These are phyloP conservation scores for Musa balbisiana DNA, from an alignment of 202 grass and related monocot genomes.

Conservation along the genomic window DNA sequence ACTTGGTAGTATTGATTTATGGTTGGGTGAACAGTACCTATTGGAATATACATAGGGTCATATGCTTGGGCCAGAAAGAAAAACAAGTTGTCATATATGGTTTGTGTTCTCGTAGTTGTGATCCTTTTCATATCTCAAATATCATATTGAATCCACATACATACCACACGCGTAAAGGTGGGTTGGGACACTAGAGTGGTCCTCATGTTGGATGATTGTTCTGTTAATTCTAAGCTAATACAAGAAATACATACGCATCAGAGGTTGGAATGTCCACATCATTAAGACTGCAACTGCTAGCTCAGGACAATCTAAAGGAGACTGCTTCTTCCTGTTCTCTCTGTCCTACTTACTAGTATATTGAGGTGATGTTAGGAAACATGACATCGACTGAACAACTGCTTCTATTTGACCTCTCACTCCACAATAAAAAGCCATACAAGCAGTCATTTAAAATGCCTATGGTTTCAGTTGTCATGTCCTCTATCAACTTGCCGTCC, in stretches of 20 bases:
- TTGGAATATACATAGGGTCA: no score
- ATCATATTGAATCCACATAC: no score
- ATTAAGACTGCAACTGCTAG: neutral
- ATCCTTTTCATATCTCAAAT: no score
- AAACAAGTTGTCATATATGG: no score
- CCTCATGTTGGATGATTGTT: neutral
- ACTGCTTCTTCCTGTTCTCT: neutral
- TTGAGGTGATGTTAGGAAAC: neutral
- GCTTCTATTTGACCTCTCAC: no score
- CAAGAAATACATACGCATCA: neutral
- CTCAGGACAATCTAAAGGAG: neutral
- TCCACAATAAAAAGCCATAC: no score
- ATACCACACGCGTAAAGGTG: no score
- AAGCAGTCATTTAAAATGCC: no score
- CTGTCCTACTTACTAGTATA: neutral
- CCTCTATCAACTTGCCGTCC: neutral
- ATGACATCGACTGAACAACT: neutral
- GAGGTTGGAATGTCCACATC: neutral
- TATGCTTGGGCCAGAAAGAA: no score
- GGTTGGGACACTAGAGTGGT: neutral
- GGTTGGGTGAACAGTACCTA: no score
- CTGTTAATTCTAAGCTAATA: neutral
- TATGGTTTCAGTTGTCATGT: neutral
- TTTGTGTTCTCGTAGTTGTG: no score
- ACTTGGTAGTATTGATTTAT: no score